phyloP scores from a whole-genome alignment of 768 basidiomycete species.

The Pulveroboletus sp. region DNA sequence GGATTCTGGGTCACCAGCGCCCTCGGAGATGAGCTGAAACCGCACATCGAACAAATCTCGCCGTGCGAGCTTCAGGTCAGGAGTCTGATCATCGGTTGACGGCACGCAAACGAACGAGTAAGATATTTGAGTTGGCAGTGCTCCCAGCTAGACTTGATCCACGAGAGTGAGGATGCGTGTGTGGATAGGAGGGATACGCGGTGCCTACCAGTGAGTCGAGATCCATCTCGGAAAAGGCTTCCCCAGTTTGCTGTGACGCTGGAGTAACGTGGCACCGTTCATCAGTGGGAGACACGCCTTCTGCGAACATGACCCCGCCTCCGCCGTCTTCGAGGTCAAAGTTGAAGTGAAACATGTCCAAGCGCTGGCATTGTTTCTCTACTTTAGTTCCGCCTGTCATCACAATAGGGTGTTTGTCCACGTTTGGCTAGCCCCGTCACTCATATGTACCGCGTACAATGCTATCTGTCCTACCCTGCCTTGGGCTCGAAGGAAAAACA shows the following conservation, averaged over 20 bases:
- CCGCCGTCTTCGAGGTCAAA: slow-evolving; percentile 55
- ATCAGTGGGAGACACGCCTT: background rate
- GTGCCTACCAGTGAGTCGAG: slow-evolving; percentile 31
- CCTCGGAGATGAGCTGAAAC: slow-evolving; percentile 82
- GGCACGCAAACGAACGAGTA: slow-evolving; percentile 69
- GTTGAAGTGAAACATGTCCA: slow-evolving; percentile 41
- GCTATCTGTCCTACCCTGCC: no score
- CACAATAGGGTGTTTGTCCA: no score
- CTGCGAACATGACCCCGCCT: slow-evolving; percentile 19
- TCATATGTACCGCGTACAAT: no score
- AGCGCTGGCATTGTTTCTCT: no score
- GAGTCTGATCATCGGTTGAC: slow-evolving; percentile 28
- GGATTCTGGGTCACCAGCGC: slow-evolving; percentile 30
- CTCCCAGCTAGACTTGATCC: slow-evolving; percentile 48
- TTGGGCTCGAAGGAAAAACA: no score
- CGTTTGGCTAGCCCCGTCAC: no score
- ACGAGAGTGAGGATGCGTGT: slow-evolving; percentile 3
- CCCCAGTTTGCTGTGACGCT: background rate
- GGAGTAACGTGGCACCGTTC: background rate
- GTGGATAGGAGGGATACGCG: background rate
- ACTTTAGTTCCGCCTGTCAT: no score
- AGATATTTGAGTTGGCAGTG: slow-evolving; percentile 69
- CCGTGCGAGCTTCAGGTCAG: slow-evolving; percentile 47
- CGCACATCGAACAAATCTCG: slow-evolving; percentile 93
- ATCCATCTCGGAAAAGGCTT: slow-evolving; percentile 27